Evolutionary conservation across 2,329 filamentous ascomycete genomes (phyloP).

Genomic region (Arthrobotrys pseudoclavata): DNA sequence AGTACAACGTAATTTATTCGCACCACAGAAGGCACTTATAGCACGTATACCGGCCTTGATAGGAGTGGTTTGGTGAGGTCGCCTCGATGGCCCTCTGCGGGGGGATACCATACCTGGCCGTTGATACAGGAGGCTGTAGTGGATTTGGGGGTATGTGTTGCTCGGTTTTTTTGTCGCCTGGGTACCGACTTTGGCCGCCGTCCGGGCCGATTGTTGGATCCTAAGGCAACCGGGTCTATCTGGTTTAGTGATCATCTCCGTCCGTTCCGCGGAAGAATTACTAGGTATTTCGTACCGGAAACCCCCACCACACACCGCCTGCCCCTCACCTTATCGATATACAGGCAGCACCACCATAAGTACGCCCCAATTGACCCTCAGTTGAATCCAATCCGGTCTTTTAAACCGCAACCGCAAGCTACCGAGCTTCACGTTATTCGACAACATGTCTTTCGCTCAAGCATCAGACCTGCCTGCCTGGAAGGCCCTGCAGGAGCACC

Average conservation of each 20-base stretch:
- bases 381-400: neutral
- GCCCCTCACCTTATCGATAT: slow-evolving; percentile 49
- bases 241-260: slow-evolving; percentile 53
- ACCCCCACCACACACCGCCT: neutral
- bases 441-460: slow-evolving; percentile 75
- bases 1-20: too few relatives aligned
- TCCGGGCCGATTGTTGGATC: neutral
- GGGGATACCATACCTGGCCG: too few relatives aligned
- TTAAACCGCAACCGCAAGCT: neutral
- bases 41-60: too few relatives aligned
- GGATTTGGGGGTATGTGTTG: too few relatives aligned
- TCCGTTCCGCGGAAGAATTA: slow-evolving; percentile 32
- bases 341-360: too few relatives aligned
- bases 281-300: neutral
- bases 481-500: slow-evolving; percentile 91
- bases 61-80: too few relatives aligned
- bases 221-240: neutral
- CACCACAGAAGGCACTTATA: too few relatives aligned
- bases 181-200: slow-evolving; percentile 25
- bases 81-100: too few relatives aligned
- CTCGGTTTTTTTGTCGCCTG: too few relatives aligned
- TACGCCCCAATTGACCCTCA: neutral
- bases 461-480: slow-evolving; percentile 88
- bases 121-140: too few relatives aligned
- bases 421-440: neutral